Evolutionary conservation across 495 filamentous ascomycete species (phyloP), one percentile per base, ranked within the genome.

Genomic region (Penicillium pancosmium): DNA sequence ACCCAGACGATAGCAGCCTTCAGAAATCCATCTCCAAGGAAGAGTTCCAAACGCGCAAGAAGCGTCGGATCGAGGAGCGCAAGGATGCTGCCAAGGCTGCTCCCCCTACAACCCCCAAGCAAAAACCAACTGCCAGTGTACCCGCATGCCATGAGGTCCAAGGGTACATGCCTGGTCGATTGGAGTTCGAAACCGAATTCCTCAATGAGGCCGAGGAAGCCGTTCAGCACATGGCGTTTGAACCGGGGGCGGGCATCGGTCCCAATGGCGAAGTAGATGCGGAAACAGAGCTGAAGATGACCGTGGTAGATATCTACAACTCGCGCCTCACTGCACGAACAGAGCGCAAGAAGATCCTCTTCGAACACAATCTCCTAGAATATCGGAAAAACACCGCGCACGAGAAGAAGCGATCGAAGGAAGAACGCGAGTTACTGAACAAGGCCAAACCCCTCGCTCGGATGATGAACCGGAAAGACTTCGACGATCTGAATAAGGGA

Each of bases 261-360:
- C 86, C 87, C 12, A 97, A 91, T 3, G 89, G 90, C 59, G 88
- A 92, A 64, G 75, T 89, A 16, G 95, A 98, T 58, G 91, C 93
- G 11, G 94, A 99, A 73, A 93, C 93, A 80, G 93, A 97, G 60
- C 80, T 99, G 58, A 99, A 99, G 79, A 85, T 97, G 78, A 96
- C 92, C 0, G 92, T 99, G 3, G 97, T 99, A 82, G 92, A 97
- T 61, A 97, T 99, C 55, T 99, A 99, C 76, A 98, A 98, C 68
- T 88, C 90, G 25, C 88, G 93, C 15, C 78, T 99, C 23, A 96
- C 92, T 7, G 88, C 91, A 43, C 86, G 94, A 34, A 93, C 90
- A n/a, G 93, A 98, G 66, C 84, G 94, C 43, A 99, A 99, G 72
- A 95, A 93, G 75, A 87, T 97, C 19, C 90, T 99, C 44, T 97